These are phyloP conservation scores for Xylaria hypoxylon DNA, from an alignment of 2,329 filamentous ascomycete genomes.

Conservation along the genomic window DNA sequence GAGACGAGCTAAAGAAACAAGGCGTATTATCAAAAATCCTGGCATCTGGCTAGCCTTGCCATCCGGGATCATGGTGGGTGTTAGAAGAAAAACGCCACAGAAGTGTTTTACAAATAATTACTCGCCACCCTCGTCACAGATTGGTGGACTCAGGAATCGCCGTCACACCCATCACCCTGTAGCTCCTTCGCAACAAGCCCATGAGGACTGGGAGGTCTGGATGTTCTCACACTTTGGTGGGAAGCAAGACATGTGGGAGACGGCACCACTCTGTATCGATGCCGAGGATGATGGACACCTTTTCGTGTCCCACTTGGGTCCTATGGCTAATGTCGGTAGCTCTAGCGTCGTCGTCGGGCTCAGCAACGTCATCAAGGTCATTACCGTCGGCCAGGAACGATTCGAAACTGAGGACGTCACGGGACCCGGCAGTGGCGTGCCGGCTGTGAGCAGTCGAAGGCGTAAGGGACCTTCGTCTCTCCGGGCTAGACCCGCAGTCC, in stretches of 20 bases:
- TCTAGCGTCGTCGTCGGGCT: slow-evolving; percentile 76
- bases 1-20: slow-evolving; percentile 63
- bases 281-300: slow-evolving; percentile 63
- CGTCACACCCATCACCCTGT: slow-evolving; percentile 42
- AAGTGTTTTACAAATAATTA: slow-evolving; percentile 42
- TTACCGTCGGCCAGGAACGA: slow-evolving; percentile 73
- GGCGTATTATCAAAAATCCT: slow-evolving; percentile 68
- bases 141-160: slow-evolving; percentile 47
- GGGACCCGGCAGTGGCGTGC: slow-evolving; percentile 53
- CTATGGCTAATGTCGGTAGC: slow-evolving; percentile 71
- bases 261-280: slow-evolving; percentile 57
- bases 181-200: slow-evolving; percentile 38
- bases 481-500: slow-evolving; percentile 31
- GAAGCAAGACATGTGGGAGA: slow-evolving; percentile 59
- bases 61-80: slow-evolving; percentile 71
- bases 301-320: slow-evolving; percentile 74
- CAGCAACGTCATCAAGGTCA: slow-evolving; percentile 78
- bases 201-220: slow-evolving; percentile 67
- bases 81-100: slow-evolving; percentile 61
- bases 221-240: slow-evolving; percentile 59
- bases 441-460: slow-evolving; percentile 50
- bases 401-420: slow-evolving; percentile 61
- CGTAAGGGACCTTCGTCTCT: slow-evolving; percentile 49
- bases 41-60: slow-evolving; percentile 73
- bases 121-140: slow-evolving; percentile 38